phyloP scores from a whole-genome alignment of 2,329 filamentous ascomycete species.

The Claviceps humidiphila region DNA sequence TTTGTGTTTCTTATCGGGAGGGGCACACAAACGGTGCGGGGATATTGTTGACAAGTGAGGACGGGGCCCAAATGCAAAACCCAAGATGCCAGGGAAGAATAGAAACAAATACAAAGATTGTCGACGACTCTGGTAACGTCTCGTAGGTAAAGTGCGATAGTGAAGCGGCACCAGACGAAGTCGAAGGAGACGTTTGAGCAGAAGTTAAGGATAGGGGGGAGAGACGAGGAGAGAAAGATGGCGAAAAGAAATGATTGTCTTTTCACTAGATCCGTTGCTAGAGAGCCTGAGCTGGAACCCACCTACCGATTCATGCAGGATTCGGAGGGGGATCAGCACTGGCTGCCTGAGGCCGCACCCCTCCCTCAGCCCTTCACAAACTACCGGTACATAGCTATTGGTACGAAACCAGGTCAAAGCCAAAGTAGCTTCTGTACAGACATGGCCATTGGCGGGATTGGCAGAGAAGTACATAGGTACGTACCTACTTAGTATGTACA shows the following conservation, averaged over 20 bases:
- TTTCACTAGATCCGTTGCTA: slow-evolving; percentile 8
- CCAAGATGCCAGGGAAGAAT: not conserved
- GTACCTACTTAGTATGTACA: too few species aligned
- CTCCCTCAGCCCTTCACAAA: not conserved
- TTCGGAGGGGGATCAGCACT: not conserved
- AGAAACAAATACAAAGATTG: not conserved
- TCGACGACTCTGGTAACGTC: not conserved
- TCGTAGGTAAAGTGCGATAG: slow-evolving; percentile 1
- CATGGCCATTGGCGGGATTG: too few species aligned
- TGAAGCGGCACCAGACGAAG: slow-evolving; percentile 2
- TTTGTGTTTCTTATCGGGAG: not conserved
- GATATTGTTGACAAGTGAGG: slow-evolving; percentile 4
- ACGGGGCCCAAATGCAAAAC: slow-evolving; percentile 1
- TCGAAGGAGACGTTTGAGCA: slow-evolving; percentile 2
- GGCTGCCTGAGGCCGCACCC: slow-evolving; percentile 8
- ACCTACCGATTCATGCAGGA: slow-evolving; percentile 4
- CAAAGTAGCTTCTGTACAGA: not conserved
- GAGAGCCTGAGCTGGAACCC: slow-evolving; percentile 11
- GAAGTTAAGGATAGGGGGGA: slow-evolving; percentile 1
- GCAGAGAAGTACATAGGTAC: too few species aligned
- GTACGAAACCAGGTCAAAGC: not conserved
- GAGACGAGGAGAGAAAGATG: slow-evolving; percentile 3
- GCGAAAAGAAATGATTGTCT: slow-evolving; percentile 8
- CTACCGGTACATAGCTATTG: not conserved
- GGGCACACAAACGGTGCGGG: slow-evolving; percentile 3